These are phyloP conservation scores for Meyerozyma elateridarum DNA, from an alignment of 1,139 yeast genomes.

Conservation along the genomic window DNA sequence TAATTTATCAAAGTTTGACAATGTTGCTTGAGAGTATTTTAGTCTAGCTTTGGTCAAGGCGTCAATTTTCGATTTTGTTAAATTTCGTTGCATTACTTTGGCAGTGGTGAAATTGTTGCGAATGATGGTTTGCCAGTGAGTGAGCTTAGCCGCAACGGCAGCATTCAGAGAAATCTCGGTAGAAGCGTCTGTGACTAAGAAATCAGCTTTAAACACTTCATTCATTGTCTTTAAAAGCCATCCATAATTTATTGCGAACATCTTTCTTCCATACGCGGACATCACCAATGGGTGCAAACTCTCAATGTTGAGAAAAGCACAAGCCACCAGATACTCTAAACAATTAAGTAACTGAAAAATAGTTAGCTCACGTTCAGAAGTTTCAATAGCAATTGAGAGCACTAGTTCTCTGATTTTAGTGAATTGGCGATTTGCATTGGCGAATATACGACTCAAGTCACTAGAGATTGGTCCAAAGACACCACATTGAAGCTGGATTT, in stretches of 20 bases:
- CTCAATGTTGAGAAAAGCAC: conserved; percentile 29
- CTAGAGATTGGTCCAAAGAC: conserved; percentile 14
- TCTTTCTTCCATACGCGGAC: conserved; percentile 30
- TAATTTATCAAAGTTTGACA: too few relatives aligned
- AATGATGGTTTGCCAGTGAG: background rate
- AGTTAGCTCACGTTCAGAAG: conserved; percentile 8
- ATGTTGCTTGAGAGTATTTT: too few relatives aligned
- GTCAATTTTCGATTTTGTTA: too few relatives aligned
- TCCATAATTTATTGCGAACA: conserved; percentile 23
- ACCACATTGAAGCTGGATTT: conserved; percentile 18
- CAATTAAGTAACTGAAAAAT: conserved; percentile 15
- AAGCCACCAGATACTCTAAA: conserved; percentile 27
- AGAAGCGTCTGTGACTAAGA: background rate
- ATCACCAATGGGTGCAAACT: conserved; percentile 30
- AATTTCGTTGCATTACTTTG: background rate
- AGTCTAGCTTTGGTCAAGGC: too few relatives aligned
- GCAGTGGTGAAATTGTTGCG: background rate
- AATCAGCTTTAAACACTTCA: background rate
- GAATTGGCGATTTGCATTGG: too few relatives aligned
- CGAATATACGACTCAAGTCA: conserved; percentile 9
- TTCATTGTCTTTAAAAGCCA: conserved; percentile 6
- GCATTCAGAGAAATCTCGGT: background rate
- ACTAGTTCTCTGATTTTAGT: background rate
- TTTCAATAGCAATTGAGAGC: conserved; percentile 3
- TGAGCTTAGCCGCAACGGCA: background rate